Base-by-base conservation (phyloP, 176 grass and related monocot genomes). In the Phragmites australis region DNA sequence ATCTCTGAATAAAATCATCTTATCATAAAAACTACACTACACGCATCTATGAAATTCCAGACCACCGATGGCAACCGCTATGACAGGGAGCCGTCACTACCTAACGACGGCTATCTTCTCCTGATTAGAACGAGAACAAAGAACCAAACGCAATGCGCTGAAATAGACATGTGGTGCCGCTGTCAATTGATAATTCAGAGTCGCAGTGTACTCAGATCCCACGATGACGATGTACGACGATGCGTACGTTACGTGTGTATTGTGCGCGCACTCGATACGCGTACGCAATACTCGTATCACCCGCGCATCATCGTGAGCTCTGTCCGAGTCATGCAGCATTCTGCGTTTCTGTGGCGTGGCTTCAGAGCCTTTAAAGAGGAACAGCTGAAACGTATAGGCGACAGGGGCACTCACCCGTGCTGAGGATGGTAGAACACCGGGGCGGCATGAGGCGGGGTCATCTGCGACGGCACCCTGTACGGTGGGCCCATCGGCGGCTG, bases 391-490 rank as follows among this genome's bases (percentile, higher is more conserved):
- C 21, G 44, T 48, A 32, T 23, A 78, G 76, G 29, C 21, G 30
- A 50, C 18, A 6, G 13, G 12, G 46, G 43, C 49, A 89, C 85
- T 74, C 53, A 97, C 93, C 90, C 93, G 82, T 77, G 75, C 65
- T 81, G 90, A 0, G 79, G 72, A 53, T 65, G 79, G 71, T 88
- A 93, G 70, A 75, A 60, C 55, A 90, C 6, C 14, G 76, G 0
- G 59, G 45, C 30, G 19, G 64, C 74, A 7, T 81, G 74, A 54
- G 83, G 64, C n/a, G 71, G 79, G 53, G 78, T 76, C 76, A 90
- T 66, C 48, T 89, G 92, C 40, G 64, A 43, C 53, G 76, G 90
- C 77, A 91, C 27, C 79, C 90, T 85, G 86, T 77, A 81, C 44
- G 42, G 77, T 6, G 84, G 66, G 43, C 87, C 85, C 49, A 58